phyloP scores from a whole-genome alignment of 352 stramenopile species.

The Phytopythium delawarense region DNA sequence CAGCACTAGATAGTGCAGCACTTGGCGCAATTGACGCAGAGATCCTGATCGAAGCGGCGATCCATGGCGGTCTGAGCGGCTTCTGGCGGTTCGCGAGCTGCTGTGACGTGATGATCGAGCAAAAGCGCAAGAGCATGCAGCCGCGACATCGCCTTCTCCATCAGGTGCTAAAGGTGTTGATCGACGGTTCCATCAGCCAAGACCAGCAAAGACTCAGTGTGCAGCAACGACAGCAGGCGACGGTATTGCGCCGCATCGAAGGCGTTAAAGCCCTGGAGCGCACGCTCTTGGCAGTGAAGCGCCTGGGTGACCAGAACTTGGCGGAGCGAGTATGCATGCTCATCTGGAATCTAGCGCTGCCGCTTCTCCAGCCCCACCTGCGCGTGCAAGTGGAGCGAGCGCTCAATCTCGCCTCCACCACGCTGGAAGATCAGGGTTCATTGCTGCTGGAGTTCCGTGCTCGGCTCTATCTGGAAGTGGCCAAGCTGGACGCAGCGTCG shows the following conservation, averaged over 20 bases:
- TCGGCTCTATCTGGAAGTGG: slow-evolving; percentile 78
- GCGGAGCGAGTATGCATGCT: slow-evolving; percentile 78
- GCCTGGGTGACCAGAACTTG: slow-evolving; percentile 68
- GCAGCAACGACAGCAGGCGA: slow-evolving; percentile 26
- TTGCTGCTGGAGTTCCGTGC: slow-evolving; percentile 74
- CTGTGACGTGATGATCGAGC: slow-evolving; percentile 46
- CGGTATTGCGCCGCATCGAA: slow-evolving; percentile 58
- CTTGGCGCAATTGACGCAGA: slow-evolving; percentile 46
- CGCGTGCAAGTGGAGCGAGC: slow-evolving; percentile 64
- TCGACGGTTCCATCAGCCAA: slow-evolving; percentile 18
- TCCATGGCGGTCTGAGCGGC: slow-evolving; percentile 43
- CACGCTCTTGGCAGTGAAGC: slow-evolving; percentile 70
- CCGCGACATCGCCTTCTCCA: slow-evolving; percentile 44
- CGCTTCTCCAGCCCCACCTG: slow-evolving; percentile 73
- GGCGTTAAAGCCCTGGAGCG: slow-evolving; percentile 74
- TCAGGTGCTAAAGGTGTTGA: slow-evolving; percentile 48
- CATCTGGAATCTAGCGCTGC: slow-evolving; percentile 78
- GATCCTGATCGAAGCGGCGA: slow-evolving; percentile 46
- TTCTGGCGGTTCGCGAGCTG: slow-evolving; percentile 25
- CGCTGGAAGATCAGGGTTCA: slow-evolving; percentile 79
- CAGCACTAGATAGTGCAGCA: slow-evolving; percentile 20
- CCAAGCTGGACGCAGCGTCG: slow-evolving; percentile 78
- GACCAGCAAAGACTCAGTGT: slow-evolving; percentile 20
- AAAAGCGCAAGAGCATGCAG: slow-evolving; percentile 48
- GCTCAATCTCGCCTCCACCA: slow-evolving; percentile 50